Percentiles rank a stretch among this genome's conserved stretches.
These are phyloP conservation scores for Zymoseptoria passerinii DNA, from an alignment of 2,329 filamentous ascomycete species.

Conservation along the genomic window DNA sequence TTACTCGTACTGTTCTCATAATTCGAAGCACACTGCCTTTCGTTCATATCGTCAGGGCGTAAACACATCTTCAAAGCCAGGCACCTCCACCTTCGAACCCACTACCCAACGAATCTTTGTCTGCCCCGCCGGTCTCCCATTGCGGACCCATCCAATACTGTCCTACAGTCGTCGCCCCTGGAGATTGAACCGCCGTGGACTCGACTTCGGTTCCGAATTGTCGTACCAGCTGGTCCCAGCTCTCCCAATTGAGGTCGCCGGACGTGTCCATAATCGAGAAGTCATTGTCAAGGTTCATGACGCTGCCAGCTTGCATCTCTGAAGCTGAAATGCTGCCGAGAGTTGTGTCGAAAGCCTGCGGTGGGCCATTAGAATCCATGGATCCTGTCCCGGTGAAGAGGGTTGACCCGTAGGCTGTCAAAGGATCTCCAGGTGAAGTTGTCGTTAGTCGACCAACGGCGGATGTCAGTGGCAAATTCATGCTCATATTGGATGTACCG, in stretches of 20 bases:
- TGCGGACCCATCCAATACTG: not conserved
- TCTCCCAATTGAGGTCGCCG: constrained; percentile 39
- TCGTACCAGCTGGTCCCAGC: constrained; percentile 41
- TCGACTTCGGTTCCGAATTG: constrained; percentile 40
- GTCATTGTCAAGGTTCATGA: constrained; percentile 16
- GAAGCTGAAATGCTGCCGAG: not conserved
- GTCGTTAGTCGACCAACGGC: not conserved
- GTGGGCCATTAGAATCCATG: constrained; percentile 13
- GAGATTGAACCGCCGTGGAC: constrained; percentile 6
- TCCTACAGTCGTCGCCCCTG: not conserved
- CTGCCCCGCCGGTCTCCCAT: not conserved
- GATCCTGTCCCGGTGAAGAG: constrained; percentile 6
- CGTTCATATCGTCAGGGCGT: not conserved
- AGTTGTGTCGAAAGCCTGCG: not conserved
- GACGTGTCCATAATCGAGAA: constrained; percentile 30
- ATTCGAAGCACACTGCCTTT: not conserved
- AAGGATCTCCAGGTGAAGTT: not conserved
- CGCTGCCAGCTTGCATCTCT: not conserved
- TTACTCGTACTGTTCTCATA: not conserved
- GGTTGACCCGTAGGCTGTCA: constrained; percentile 8
- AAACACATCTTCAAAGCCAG: not conserved
- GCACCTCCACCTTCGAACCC: not conserved
- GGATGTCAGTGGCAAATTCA: constrained; percentile 1
- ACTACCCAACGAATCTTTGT: not conserved
- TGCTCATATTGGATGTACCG: not conserved